Percentiles rank a stretch among this genome's conserved stretches.
phyloP scores from a whole-genome alignment of 2,329 filamentous ascomycete species.

The Gaeumannomyces sp. region DNA sequence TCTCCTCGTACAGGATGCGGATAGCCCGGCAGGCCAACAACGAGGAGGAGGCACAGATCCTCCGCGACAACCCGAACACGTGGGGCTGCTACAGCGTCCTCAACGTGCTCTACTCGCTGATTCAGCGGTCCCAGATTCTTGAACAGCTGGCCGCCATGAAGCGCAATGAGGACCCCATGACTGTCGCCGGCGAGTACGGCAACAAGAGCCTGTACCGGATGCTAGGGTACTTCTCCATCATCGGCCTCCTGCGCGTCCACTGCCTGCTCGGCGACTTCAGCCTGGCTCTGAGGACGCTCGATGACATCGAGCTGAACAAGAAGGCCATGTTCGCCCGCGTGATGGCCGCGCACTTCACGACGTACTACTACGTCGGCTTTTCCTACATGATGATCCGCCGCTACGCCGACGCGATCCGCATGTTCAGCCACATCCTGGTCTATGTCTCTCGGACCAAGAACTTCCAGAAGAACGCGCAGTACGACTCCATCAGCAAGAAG shows the following conservation, averaged over 20 bases:
- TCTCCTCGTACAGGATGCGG: constrained; percentile 92
- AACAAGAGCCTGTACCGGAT: constrained; percentile 93
- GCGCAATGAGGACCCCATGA: constrained; percentile 80
- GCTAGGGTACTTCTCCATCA: constrained; percentile 99
- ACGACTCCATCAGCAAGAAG: constrained; percentile 99
- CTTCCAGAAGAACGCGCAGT: constrained; percentile 98
- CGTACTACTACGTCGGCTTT: constrained; percentile 99
- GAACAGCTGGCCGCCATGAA: constrained; percentile 95
- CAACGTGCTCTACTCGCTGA: constrained; percentile 98
- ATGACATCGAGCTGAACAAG: constrained; percentile 99
- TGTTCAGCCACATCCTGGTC: constrained; percentile 99
- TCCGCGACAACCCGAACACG: constrained; percentile 95
- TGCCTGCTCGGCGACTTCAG: constrained; percentile 96
- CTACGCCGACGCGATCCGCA: constrained; percentile 97
- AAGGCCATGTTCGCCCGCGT: constrained; percentile 99
- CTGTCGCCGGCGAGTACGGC: constrained; percentile 92
- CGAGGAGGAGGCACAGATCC: constrained; percentile 84
- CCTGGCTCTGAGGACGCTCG: constrained; percentile 94
- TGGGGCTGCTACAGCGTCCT: constrained; percentile 99
- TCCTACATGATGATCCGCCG: constrained; percentile 99
- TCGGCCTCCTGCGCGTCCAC: constrained; percentile 92
- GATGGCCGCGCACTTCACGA: constrained; percentile 99
- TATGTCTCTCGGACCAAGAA: constrained; percentile 99
- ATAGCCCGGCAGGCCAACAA: constrained; percentile 78
- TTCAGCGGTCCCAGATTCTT: constrained; percentile 95